Evolutionary conservation across 139 green algal species (phyloP).

Genomic region (Protoeuglena noctilucae): DNA sequence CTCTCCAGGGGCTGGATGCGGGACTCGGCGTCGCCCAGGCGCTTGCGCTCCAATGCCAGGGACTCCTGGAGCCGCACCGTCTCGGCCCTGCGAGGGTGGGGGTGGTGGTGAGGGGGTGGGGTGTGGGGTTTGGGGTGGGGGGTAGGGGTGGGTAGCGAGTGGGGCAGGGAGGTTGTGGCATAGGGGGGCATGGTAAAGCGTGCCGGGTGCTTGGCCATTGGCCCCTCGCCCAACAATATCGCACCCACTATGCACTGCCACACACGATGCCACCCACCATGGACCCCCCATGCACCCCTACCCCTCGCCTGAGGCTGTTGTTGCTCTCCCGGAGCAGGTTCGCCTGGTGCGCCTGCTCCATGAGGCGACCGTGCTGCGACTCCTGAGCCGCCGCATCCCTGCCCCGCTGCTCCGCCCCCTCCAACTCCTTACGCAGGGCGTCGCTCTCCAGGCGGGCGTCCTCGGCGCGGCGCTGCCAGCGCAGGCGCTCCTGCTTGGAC

Average conservation of each 20-base stretch:
- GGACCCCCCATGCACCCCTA: no score
- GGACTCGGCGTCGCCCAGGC: not conserved
- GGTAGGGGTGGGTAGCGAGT: no score
- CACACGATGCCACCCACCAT: no score
- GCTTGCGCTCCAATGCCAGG: not conserved
- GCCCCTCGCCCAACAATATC: no score
- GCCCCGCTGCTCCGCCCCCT: not conserved
- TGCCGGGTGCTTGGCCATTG: no score
- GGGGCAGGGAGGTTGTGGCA: no score
- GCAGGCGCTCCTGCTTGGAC: not conserved
- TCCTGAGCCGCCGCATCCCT: not conserved
- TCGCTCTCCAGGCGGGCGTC: not conserved
- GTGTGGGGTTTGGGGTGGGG: no score
- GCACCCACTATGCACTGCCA: no score
- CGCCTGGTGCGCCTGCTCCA: conserved; percentile 17
- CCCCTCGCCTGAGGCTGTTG: conserved; percentile 15
- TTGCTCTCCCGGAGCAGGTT: conserved; percentile 30
- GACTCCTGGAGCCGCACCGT: not conserved
- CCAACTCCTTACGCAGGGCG: not conserved
- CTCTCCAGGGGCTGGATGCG: not conserved
- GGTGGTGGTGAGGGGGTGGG: no score
- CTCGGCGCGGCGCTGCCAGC: not conserved
- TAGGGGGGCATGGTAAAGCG: no score
- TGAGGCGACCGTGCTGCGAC: not conserved
- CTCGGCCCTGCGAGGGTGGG: no score